phyloP scores from a whole-genome alignment of 257 asterid species.

The Plantago ovata region DNA sequence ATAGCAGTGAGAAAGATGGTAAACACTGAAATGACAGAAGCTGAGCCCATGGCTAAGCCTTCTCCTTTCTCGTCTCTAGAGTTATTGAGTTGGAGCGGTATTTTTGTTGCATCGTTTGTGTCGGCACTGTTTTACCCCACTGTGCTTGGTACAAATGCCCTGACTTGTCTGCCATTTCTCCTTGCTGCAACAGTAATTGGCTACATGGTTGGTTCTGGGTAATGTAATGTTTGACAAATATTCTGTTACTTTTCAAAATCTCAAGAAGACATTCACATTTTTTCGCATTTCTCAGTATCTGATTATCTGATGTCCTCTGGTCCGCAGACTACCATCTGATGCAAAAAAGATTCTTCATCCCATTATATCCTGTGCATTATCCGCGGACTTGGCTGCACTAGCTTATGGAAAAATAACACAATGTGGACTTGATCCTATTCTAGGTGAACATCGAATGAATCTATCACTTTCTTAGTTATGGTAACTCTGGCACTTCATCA shows the following conservation, averaged over 20 bases:
- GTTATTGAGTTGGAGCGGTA: slow-evolving; percentile 71
- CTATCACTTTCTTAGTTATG: neutral
- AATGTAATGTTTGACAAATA: slow-evolving; percentile 14
- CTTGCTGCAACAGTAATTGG: slow-evolving; percentile 89
- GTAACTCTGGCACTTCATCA: neutral
- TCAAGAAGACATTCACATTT: neutral
- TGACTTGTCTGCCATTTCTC: slow-evolving; percentile 89
- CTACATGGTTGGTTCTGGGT: slow-evolving; percentile 87
- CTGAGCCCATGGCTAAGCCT: slow-evolving; percentile 94
- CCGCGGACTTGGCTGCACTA: slow-evolving; percentile 84
- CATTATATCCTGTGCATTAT: slow-evolving; percentile 75
- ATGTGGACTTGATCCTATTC: slow-evolving; percentile 71
- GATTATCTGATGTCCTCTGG: slow-evolving; percentile 19
- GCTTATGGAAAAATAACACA: slow-evolving; percentile 67
- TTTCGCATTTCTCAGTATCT: neutral
- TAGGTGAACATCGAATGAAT: slow-evolving; percentile 40
- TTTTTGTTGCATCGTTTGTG: slow-evolving; percentile 60
- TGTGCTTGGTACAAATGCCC: slow-evolving; percentile 75
- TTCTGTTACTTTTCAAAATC: slow-evolving; percentile 4
- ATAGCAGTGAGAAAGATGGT: slow-evolving; percentile 85
- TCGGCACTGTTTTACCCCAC: slow-evolving; percentile 68
- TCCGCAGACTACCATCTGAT: slow-evolving; percentile 68
- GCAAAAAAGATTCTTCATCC: slow-evolving; percentile 87
- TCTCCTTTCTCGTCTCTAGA: slow-evolving; percentile 77
- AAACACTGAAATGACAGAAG: slow-evolving; percentile 74